These are phyloP conservation scores for Coemansia sp. DNA, from an alignment of 371 early-diverging fungal genomes.

Conservation along the genomic window DNA sequence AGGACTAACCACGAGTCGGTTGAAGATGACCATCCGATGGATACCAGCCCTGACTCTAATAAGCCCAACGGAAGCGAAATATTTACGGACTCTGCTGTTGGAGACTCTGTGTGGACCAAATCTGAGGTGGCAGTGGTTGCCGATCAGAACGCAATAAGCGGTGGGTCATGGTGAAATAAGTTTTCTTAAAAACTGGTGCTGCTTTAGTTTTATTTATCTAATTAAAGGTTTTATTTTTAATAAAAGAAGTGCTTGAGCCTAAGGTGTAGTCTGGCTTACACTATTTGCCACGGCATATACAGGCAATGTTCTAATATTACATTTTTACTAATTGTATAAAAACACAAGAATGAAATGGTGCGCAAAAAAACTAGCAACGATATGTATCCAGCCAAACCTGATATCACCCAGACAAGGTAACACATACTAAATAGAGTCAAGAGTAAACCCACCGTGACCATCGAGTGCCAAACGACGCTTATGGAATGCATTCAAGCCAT, in stretches of 20 bases:
- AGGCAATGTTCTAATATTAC: too few species aligned
- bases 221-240: not conserved
- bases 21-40: slow-evolving; percentile 1
- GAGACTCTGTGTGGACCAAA: not conserved
- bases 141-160: not conserved
- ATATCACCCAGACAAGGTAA: too few species aligned
- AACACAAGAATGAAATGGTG: too few species aligned
- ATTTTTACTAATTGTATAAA: too few species aligned
- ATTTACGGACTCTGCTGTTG: not conserved
- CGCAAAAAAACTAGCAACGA: too few species aligned
- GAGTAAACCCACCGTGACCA: slow-evolving; percentile 2
- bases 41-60: not conserved
- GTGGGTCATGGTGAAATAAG: not conserved
- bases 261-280: too few species aligned
- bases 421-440: not conserved
- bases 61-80: not conserved
- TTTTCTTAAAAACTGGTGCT: not conserved
- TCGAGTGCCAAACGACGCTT: slow-evolving; percentile 47
- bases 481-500: slow-evolving; percentile 56
- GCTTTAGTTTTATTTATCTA: not conserved
- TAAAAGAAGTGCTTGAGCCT: not conserved
- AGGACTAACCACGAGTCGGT: not conserved
- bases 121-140: not conserved
- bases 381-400: too few species aligned
- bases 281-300: too few species aligned